Evolutionary conservation across 2,329 filamentous ascomycete genomes (phyloP), one percentile per base, ranked within the genome.

Genomic region (Sclerotinia borealis): DNA sequence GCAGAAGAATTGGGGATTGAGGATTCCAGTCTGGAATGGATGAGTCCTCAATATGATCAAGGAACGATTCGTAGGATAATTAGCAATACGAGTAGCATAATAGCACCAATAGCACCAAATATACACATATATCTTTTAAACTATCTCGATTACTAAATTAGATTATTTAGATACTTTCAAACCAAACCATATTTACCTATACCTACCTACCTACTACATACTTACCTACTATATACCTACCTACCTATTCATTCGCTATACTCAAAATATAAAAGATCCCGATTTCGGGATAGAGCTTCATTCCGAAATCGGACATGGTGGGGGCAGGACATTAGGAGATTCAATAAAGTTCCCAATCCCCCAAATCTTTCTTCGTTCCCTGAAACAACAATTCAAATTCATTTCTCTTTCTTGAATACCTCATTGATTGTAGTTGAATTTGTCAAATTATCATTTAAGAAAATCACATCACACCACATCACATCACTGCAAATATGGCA

Each of bases 401-500:
- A 7, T 56, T 56, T 22, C 7, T 55, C 36, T 25, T 37, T 25
- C 29, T 34, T 11, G 2, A 9, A 45, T 34, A 31, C 13, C 5
- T n/a, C n/a, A n/a, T n/a, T n/a, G 19, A 45, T 45, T 56, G 27
- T 45, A 25, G n/a, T 56, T 45, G 15, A 11, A 25, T 17, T 56
- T 19, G 5, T 25, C 4, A 15, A 25, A 45, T 45, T 15, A 9
- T 31, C 13, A n/a, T 45, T 25, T 36, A 49, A 55, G 4, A 10
- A 15, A 29, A 15, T 6, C n/a, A n/a, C n/a, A n/a, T n/a, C n/a
- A n/a, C n/a, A n/a, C n/a, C n/a, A n/a, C n/a, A n/a, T n/a, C n/a
- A 36, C n/a, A 27, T 13, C 47, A 34, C 29, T 48, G 43, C 65
- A 81, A 71, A 64, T 15, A 92, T 92, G 89, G 77, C 87, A 69